Conservation (phyloP, 371 early-diverging fungal genomes). For the Phascolomyces articulosus region DNA sequence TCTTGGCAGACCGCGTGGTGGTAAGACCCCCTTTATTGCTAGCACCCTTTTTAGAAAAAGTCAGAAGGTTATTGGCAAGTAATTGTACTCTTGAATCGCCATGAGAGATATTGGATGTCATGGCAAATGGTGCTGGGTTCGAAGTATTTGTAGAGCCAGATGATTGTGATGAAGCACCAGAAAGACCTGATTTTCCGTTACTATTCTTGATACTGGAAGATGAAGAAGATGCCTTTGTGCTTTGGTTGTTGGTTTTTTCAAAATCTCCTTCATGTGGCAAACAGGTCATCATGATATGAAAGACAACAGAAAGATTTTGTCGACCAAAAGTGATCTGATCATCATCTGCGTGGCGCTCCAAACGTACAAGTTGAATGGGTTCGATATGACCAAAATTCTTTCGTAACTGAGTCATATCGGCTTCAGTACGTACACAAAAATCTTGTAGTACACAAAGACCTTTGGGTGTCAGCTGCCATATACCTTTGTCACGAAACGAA, state of each 20-base stretch:
- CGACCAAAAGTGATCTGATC: constrained; percentile 41
- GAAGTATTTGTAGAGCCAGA: constrained; percentile 18
- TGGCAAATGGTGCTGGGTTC: constrained; percentile 23
- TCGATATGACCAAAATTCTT: constrained; percentile 43
- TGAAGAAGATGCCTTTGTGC: constrained; percentile 13
- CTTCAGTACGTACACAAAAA: constrained; percentile 50
- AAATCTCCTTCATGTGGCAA: constrained; percentile 44
- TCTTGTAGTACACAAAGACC: constrained; percentile 62
- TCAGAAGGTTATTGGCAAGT: constrained; percentile 42
- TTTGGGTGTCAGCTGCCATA: constrained; percentile 64
- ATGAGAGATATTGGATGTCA: constrained; percentile 15
- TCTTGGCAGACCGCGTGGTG: constrained; percentile 1
- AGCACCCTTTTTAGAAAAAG: constrained; percentile 26
- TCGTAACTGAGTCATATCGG: constrained; percentile 29
- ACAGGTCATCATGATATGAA: constrained; percentile 46
- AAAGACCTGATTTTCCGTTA: background rate
- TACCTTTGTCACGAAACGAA: constrained; percentile 53
- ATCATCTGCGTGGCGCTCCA: constrained; percentile 48
- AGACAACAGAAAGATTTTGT: constrained; percentile 31
- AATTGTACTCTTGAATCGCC: constrained; percentile 41
- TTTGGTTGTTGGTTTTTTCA: constrained; percentile 7
- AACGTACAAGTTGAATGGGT: constrained; percentile 39
- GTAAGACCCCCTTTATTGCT: background rate
- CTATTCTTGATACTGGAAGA: background rate
- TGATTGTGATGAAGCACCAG: constrained; percentile 16